phyloP scores from a whole-genome alignment of 371 early-diverging fungal genomes.

The Mucor piriformis region DNA sequence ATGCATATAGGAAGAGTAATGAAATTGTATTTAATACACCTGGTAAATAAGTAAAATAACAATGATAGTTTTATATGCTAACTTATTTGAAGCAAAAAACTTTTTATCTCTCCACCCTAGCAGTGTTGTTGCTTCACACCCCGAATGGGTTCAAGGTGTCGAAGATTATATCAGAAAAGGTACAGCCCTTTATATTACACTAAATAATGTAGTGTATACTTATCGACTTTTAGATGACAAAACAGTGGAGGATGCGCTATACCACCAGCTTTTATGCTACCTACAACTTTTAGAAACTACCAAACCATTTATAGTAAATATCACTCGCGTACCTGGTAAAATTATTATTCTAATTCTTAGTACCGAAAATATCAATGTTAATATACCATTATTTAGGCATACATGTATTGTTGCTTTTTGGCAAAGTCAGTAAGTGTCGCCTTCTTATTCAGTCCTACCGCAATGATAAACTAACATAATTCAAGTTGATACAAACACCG shows the following conservation, averaged over 20 bases:
- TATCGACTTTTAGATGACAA: constrained; percentile 35
- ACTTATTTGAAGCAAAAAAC: constrained; percentile 27
- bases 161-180: constrained; percentile 45
- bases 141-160: constrained; percentile 62
- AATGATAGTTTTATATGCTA: neutral
- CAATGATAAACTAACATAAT: neutral
- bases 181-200: constrained; percentile 1
- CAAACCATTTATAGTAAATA: constrained; percentile 67
- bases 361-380: neutral
- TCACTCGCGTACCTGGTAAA: constrained; percentile 59
- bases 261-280: constrained; percentile 62
- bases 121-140: constrained; percentile 58
- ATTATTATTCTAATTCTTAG: too few relatives aligned
- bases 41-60: constrained; percentile 27
- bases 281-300: constrained; percentile 66
- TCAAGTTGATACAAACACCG: constrained; percentile 59
- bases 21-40: constrained; percentile 62
- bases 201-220: neutral
- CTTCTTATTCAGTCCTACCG: neutral
- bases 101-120: constrained; percentile 69
- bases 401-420: constrained; percentile 42
- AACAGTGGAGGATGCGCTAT: constrained; percentile 39
- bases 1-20: constrained; percentile 54
- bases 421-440: constrained; percentile 40
- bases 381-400: constrained; percentile 36